Evolutionary conservation across 169 alveolate genomes (phyloP), one percentile per base, ranked within the genome.

Genomic region (Miamiensis avidus): DNA sequence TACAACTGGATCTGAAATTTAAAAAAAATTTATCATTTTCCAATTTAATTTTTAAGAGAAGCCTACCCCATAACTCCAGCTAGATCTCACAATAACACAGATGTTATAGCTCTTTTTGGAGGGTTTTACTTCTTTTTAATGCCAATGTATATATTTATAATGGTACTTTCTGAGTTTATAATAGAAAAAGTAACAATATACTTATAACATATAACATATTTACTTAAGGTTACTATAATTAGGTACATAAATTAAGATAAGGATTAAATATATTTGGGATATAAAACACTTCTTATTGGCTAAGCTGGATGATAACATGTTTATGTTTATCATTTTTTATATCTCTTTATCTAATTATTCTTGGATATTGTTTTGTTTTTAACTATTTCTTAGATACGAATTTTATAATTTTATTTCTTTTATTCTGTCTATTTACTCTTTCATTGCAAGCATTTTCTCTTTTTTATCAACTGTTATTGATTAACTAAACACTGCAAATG

Each of bases 111-210:
- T n/a, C n/a, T n/a, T n/a, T n/a, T n/a, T n/a, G n/a, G n/a, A n/a
- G n/a, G n/a, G n/a, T n/a, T n/a, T n/a, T n/a, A n/a, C n/a, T n/a
- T n/a, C n/a, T n/a, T n/a, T n/a, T n/a, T n/a, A n/a, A n/a, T n/a
- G n/a, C n/a, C n/a, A n/a, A n/a, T n/a, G n/a, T n/a, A n/a, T n/a
- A n/a, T n/a, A n/a, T n/a, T n/a, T n/a, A n/a, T n/a, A n/a, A n/a
- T n/a, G n/a, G n/a, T n/a, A n/a, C n/a, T n/a, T 33, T 69, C 75
- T 0, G 97, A 94, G 34, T 78, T 94, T 31, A 82, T 89, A 0
- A 75, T 75, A 77, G 97, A 94, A 89, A 94, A 94, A 78, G 94
- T 92, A 34, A 72, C 72, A 28, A 91, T 85, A n/a, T n/a, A n/a
- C n/a, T n/a, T n/a, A n/a, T n/a, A n/a, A n/a, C n/a, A n/a, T n/a